Evolutionary conservation across 129 eudicot species (phyloP), one percentile per base, ranked within the genome.

Genomic region (Solidago caesia): DNA sequence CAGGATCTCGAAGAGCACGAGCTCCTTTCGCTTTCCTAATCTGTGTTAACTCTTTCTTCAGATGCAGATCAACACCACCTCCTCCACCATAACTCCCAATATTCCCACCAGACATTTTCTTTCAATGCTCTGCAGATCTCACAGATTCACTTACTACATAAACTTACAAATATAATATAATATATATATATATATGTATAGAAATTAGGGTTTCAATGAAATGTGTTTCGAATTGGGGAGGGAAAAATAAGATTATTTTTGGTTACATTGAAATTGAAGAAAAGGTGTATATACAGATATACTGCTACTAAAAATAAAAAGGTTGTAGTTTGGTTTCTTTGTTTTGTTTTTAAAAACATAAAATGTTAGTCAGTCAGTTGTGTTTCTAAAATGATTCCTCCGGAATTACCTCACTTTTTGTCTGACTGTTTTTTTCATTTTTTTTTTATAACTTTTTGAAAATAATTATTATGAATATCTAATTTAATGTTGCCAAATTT

Each of bases 21-120:
- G 98, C 83, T 33, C 39, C 39, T 33, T 33, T 33, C 44, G 98
- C 96, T 79, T 90, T 93, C 55, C 82, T 68, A 49, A 92, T 92
- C 80, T 89, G 97, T 12, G 96, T 93, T 44, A 93, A 71, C 71
- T 93, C 97, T 64, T 87, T 93, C 84, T 88, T 90, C 83, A 93
- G 92, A 88, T 93, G 98, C 79, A 88, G 79, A 75, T 90, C 81
- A 33, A 82, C 85, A 6, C 82, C 85, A 10, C 86, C 87, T 49
- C 80, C 83, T 5, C 86, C 85, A 57, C 78, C 33, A 53, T 56
- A 76, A 43, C 74, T 72, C 3, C 86, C 62, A 41, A 72, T 72
- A 48, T 80, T 78, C 75, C 70, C 83, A 46, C 75, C 84, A 43
- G 85, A 81, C 92, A 85, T 85, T 53, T 49, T 64, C 42, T 41